Evolutionary conservation across 257 asterid genomes (phyloP).

Genomic region (Solanum tarapatanum): DNA sequence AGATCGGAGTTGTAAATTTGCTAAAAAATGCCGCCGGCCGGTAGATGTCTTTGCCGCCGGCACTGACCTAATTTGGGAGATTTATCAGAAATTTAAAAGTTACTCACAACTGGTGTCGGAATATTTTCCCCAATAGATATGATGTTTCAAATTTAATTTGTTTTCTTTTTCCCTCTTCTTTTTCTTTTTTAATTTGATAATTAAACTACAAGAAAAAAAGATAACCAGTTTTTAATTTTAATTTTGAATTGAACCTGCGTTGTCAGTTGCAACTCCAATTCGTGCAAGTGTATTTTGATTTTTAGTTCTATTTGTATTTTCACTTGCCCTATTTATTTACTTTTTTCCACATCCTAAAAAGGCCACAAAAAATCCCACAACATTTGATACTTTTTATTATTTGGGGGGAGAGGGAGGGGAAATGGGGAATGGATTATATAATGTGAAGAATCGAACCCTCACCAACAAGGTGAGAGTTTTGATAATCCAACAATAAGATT

Average conservation of each 20-base stretch:
- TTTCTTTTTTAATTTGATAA: not conserved
- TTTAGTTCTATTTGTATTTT: not conserved
- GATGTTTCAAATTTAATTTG: not conserved
- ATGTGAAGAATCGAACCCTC: not conserved
- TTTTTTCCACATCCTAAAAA: not conserved
- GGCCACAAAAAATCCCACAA: not conserved
- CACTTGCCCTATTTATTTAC: not conserved
- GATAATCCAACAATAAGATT: not conserved
- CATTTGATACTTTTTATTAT: not conserved
- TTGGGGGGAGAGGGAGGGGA: too few species aligned
- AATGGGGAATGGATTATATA: too few species aligned
- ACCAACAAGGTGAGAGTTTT: too few species aligned
- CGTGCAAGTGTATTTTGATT: not conserved
- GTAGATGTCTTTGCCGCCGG: constrained; percentile 35
- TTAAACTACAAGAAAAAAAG: not conserved
- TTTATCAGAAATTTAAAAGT: not conserved
- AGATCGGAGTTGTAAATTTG: not conserved
- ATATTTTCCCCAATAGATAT: not conserved
- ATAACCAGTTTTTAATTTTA: not conserved
- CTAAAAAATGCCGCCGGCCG: not conserved
- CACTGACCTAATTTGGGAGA: constrained; percentile 10
- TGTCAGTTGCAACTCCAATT: not conserved
- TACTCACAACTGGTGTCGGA: not conserved
- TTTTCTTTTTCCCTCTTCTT: not conserved
- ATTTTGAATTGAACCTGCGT: not conserved